Evolutionary conservation across 75 land plant species (phyloP), one percentile per base, ranked within the genome.

Genomic region (Selaginella moellendorffii): DNA sequence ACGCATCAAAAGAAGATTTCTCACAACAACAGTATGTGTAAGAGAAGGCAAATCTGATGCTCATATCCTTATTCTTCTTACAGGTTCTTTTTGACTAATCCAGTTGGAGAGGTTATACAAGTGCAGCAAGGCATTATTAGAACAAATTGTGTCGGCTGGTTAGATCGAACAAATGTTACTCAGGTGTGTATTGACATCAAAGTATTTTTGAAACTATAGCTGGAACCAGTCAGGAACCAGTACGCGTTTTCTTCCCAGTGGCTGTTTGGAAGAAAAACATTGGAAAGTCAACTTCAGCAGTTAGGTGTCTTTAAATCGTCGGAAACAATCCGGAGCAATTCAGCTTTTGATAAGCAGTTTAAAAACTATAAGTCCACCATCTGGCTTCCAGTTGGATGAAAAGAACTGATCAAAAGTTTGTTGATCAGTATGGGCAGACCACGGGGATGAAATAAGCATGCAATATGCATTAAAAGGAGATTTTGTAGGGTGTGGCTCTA

Each of bases 111-210:
- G 71, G 81, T 75, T 62, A 23, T 88, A 52, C 73, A 81, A 71
- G 74, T 79, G 68, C 98, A 93, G 60, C 67, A 31, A 58, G 98
- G 98, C 51, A 78, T 93, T 65, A 81, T 83, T 25, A 71, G 98
- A 71, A 83, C 86, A 51, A 93, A 93, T 65, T 93, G 98, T 52
- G 74, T 93, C 66, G 98, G 88, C 71, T 93, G 98, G 72, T 71
- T 93, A 24, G 98, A 93, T 74, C 87, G 98, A 12, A 93, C 98
- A 53, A 93, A 93, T 83, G 96, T 88, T 53, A 93, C 98, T 0
- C 98, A 93, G 96, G 98, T 85, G n/a, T n/a, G n/a, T n/a, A n/a
- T n/a, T n/a, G n/a, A n/a, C n/a, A n/a, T n/a, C n/a, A n/a, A n/a
- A n/a, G n/a, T n/a, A n/a, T n/a, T n/a, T n/a, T n/a, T n/a, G n/a